These are phyloP conservation scores for Limonomyces culmigenus DNA, from an alignment of 1,284 basidiomycete species.

Conservation along the genomic window DNA sequence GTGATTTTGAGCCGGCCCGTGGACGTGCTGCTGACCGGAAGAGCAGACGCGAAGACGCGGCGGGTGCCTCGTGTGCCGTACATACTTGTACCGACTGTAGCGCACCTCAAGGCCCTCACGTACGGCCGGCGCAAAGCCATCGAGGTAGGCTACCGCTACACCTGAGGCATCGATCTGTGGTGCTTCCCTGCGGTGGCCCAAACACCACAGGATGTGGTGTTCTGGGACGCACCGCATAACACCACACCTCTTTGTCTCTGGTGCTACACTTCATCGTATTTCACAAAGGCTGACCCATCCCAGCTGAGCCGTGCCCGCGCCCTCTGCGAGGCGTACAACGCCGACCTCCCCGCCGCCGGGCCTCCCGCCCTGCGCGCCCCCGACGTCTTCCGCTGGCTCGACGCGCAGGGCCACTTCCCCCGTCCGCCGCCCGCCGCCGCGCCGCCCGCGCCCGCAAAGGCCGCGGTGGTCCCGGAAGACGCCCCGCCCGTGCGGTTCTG, in stretches of 20 bases:
- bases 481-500: no score
- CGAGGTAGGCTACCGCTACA: no score
- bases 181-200: no score
- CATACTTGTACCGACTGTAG: slow-evolving; percentile 25
- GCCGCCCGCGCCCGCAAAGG: no score
- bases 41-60: slow-evolving; percentile 22
- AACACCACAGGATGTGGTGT: no score
- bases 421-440: slow-evolving; percentile 12
- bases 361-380: slow-evolving; percentile 22
- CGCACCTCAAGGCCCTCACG: slow-evolving; percentile 28
- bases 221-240: no score
- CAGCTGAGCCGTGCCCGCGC: slow-evolving; percentile 49
- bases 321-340: slow-evolving; percentile 28
- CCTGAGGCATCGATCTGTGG: no score
- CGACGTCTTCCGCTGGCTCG: slow-evolving; percentile 44
- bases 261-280: slow-evolving; percentile 4
- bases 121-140: slow-evolving; percentile 51
- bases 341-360: slow-evolving; percentile 11
- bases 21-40: no score
- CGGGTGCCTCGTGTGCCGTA: slow-evolving; percentile 27
- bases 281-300: slow-evolving; percentile 3
- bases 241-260: slow-evolving; percentile 1
- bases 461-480: no score
- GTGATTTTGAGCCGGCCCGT: no score
- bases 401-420: slow-evolving; percentile 30